phyloP scores from a whole-genome alignment of 352 stramenopile species.

The Blastocystis sp. region DNA sequence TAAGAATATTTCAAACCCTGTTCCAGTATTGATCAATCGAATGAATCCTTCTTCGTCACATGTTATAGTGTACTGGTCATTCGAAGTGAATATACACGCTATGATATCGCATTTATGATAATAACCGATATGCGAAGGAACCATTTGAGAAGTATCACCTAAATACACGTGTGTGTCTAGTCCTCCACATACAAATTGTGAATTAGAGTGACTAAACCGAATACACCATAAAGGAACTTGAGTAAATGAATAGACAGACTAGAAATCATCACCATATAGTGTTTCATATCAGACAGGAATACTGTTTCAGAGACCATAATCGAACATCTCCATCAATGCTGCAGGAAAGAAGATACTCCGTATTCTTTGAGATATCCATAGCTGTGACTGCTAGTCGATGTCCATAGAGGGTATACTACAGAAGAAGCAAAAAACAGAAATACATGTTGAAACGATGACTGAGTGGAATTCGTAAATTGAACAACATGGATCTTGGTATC shows the following conservation, averaged over 20 bases:
- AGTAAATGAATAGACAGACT: constrained; percentile 14
- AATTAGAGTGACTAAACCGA: not conserved
- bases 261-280: not conserved
- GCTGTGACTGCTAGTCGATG: not conserved
- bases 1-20: not conserved
- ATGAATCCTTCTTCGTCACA: not conserved
- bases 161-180: not conserved
- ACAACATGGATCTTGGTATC: constrained; percentile 28
- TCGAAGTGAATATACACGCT: not conserved
- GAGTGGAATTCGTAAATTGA: not conserved
- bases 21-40: not conserved
- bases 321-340: constrained; percentile 46
- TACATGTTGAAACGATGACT: not conserved
- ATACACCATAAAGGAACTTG: constrained; percentile 2
- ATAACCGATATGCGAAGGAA: not conserved
- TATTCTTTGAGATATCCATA: not conserved
- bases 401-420: not conserved
- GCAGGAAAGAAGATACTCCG: not conserved
- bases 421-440: not conserved
- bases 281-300: not conserved
- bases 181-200: constrained; percentile 5
- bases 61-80: constrained; percentile 5
- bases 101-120: not conserved
- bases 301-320: not conserved
- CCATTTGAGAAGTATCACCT: not conserved